Evolutionary conservation across 352 stramenopile species (phyloP).

Genomic region (Nothophytophthora sp.): DNA sequence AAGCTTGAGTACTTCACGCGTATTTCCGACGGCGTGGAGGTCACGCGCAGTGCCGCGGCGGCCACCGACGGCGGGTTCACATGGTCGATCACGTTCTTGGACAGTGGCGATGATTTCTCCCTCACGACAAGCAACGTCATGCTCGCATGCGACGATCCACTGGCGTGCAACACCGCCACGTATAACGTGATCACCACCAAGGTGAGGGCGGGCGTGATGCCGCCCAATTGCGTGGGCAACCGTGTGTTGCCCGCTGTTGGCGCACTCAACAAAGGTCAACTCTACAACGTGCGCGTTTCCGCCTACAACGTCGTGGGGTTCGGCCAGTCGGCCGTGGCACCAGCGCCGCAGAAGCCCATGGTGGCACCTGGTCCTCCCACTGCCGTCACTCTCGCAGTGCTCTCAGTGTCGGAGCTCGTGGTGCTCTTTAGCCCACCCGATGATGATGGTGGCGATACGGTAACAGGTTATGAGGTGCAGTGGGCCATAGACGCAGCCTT

Average conservation of each 20-base stretch:
- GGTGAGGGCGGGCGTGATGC: constrained; percentile 70
- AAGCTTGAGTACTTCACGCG: constrained; percentile 57
- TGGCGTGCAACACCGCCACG: constrained; percentile 20
- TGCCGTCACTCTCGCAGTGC: constrained; percentile 67
- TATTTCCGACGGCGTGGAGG: constrained; percentile 60
- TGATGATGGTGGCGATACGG: constrained; percentile 81
- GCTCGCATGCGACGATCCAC: constrained; percentile 12
- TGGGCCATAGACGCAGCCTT: constrained; percentile 89
- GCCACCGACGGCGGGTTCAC: constrained; percentile 60
- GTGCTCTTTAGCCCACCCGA: constrained; percentile 90
- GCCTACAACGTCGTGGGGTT: constrained; percentile 96
- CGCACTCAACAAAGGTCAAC: constrained; percentile 85
- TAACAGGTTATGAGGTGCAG: constrained; percentile 93
- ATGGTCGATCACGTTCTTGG: constrained; percentile 92
- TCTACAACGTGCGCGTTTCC: constrained; percentile 95
- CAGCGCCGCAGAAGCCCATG: constrained; percentile 75
- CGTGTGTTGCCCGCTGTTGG: constrained; percentile 71
- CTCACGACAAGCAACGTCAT: constrained; percentile 33
- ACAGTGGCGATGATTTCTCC: constrained; percentile 80
- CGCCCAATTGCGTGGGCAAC: constrained; percentile 73
- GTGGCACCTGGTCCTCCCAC: constrained; percentile 72
- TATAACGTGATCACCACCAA: constrained; percentile 60
- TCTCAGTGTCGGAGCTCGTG: constrained; percentile 83
- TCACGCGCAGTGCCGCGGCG: constrained; percentile 59
- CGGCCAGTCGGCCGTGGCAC: constrained; percentile 56